Base-by-base conservation (phyloP, 2,329 filamentous ascomycete genomes). In the Fusarium continuum region DNA sequence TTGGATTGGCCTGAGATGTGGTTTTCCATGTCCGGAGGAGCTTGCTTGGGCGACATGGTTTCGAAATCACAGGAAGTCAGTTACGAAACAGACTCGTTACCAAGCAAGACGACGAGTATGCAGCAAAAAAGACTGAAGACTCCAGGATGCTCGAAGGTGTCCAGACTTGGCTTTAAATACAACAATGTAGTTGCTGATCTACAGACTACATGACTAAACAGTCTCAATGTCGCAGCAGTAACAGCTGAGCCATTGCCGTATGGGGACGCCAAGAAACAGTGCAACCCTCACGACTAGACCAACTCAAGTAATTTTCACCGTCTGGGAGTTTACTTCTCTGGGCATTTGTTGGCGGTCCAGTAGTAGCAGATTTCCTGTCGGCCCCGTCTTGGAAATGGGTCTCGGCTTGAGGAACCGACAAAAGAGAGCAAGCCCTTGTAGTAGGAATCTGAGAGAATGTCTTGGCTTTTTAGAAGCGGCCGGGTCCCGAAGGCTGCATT, bases 1-100 rank as follows among this genome's bases (percentile, higher is more conserved):
- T 81, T 81, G 54, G 77, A 74, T 69, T 81, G 78, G 49, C 78
- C 79, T 16, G 78, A 78, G 57, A 78, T 56, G 40, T 71, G 51
- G 20, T 45, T 32, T 4, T 48, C 62, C 56, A 65, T 58, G 25
- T 16, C 35, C 5, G 26, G 28, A 1, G 35, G 38, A 9, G 6
- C 3, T 20, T 41, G n/a, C 6, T 44, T 29, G 9, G 46, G 20
- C 8, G 43, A 46, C 46, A 65, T 62, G 35, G 28, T 55, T n/a
- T n/a, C n/a, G n/a, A n/a, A n/a, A n/a, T n/a, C n/a, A n/a, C n/a
- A 10, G 14, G 7, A 13, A 20, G 16, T 28, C 11, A 32, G 38
- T 25, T 28, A 29, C 13, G 17, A 36, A 52, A 32, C 34, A 31
- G 39, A 31, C 22, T 36, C 26, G 25, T 39, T 23, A 35, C 23